Conservation (phyloP, 2,329 filamentous ascomycete species). For the Clonostachys byssicola region DNA sequence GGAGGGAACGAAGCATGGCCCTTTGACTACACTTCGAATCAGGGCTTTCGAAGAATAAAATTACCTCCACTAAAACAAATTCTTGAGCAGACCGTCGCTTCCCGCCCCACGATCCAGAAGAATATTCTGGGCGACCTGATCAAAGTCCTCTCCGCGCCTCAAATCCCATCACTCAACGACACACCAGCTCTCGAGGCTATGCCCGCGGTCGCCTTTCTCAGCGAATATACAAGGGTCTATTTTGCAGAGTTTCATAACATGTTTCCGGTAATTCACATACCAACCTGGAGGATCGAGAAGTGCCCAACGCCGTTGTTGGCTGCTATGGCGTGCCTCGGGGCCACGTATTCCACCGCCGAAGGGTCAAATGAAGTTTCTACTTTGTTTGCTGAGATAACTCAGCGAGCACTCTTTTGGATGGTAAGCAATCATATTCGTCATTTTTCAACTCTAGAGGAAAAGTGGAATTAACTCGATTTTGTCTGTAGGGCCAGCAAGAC, state of each 20-base stretch:
- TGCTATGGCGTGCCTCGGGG: slow-evolving; percentile 21
- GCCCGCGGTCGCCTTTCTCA: slow-evolving; percentile 1
- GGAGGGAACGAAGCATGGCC: neutral
- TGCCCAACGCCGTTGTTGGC: slow-evolving; percentile 16
- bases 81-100: neutral
- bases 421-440: slow-evolving; percentile 5
- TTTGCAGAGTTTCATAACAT: slow-evolving; percentile 18
- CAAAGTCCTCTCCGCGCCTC: neutral
- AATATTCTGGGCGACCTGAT: neutral
- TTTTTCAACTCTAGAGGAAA: neutral
- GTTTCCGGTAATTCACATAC: slow-evolving; percentile 18
- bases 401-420: slow-evolving; percentile 18
- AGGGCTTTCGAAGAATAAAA: neutral
- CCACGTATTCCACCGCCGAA: slow-evolving; percentile 10
- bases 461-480: neutral
- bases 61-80: neutral
- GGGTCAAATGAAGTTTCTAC: slow-evolving; percentile 8
- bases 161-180: slow-evolving; percentile 1
- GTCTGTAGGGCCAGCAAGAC: neutral
- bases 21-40: neutral
- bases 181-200: neutral
- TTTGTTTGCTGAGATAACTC: slow-evolving; percentile 15
- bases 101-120: neutral
- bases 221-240: slow-evolving; percentile 9
- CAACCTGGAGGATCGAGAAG: slow-evolving; percentile 15